Percentiles rank a stretch among this genome's conserved stretches.
Evolutionary conservation across 2,329 filamentous ascomycete genomes (phyloP).

Genomic region (Clonostachys rosea): DNA sequence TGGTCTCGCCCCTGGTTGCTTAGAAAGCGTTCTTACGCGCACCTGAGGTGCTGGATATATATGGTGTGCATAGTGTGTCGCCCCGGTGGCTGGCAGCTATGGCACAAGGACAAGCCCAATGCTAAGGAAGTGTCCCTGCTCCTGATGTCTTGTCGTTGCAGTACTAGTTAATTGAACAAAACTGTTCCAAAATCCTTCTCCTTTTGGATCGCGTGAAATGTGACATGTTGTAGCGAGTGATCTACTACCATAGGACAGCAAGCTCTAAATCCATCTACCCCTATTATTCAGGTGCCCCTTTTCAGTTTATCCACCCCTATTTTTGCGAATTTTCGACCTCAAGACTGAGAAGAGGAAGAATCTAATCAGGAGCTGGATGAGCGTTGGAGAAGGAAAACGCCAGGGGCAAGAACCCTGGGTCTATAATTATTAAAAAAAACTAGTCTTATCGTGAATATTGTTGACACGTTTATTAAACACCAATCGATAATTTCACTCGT

Average conservation of each 20-base stretch:
- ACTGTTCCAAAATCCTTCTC: conserved; percentile 5
- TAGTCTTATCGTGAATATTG: too few relatives aligned
- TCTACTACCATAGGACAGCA: neutral
- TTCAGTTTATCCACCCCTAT: too few relatives aligned
- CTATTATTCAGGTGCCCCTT: too few relatives aligned
- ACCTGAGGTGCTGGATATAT: conserved; percentile 26
- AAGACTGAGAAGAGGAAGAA: too few relatives aligned
- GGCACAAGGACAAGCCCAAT: conserved; percentile 26
- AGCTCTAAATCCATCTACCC: neutral
- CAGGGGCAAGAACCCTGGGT: neutral
- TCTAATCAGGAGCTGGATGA: too few relatives aligned
- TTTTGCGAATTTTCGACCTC: too few relatives aligned
- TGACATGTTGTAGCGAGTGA: neutral
- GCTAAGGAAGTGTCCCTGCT: conserved; percentile 28
- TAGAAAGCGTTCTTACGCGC: neutral
- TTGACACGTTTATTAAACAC: too few relatives aligned
- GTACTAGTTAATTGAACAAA: conserved; percentile 37
- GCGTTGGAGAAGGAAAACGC: too few relatives aligned
- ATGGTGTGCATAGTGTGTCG: conserved; percentile 16
- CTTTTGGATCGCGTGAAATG: neutral
- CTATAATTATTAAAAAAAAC: neutral
- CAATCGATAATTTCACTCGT: too few relatives aligned
- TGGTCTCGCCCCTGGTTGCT: conserved; percentile 4
- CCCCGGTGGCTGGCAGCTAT: conserved; percentile 16
- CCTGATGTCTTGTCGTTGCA: conserved; percentile 29